Evolutionary conservation across 2,329 filamentous ascomycete genomes (phyloP).

Genomic region (Colletotrichum spinosum): DNA sequence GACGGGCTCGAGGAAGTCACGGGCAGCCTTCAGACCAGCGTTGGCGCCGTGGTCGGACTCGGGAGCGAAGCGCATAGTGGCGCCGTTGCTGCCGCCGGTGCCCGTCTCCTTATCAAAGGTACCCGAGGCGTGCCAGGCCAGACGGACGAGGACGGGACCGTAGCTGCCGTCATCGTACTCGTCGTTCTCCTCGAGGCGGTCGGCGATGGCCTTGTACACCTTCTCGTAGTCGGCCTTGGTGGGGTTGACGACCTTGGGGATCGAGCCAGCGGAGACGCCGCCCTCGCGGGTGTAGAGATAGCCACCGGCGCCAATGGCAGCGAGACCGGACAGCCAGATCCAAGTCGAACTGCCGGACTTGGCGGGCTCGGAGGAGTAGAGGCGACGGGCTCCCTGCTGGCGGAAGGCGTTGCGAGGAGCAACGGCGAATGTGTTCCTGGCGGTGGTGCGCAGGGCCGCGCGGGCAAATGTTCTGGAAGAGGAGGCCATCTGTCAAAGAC

Average conservation of each 20-base stretch:
- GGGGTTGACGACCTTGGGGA: constrained; percentile 69
- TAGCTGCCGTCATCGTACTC: constrained; percentile 98
- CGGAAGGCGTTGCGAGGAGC: constrained; percentile 77
- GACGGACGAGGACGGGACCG: constrained; percentile 87
- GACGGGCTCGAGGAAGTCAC: constrained; percentile 92
- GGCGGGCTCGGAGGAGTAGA: constrained; percentile 79
- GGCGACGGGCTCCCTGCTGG: constrained; percentile 75
- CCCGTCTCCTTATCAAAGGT: constrained; percentile 90
- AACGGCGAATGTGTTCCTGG: constrained; percentile 69
- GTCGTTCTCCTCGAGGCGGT: constrained; percentile 85
- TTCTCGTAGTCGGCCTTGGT: constrained; percentile 92
- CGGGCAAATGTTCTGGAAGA: constrained; percentile 61
- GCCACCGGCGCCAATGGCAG: constrained; percentile 70
- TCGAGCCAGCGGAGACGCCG: constrained; percentile 57
- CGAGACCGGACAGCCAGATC: constrained; percentile 69
- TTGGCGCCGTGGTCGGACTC: constrained; percentile 94
- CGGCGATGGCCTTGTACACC: constrained; percentile 90
- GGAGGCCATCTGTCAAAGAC: constrained; percentile 24
- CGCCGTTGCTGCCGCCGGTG: constrained; percentile 95
- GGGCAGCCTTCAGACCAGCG: constrained; percentile 85
- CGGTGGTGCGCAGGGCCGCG: constrained; percentile 68
- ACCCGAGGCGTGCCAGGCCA: constrained; percentile 94
- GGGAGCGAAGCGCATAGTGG: constrained; percentile 94
- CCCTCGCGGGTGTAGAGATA: constrained; percentile 75
- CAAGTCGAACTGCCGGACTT: constrained; percentile 62